Base-by-base conservation (phyloP, 2,329 filamentous ascomycete species). In the Microascus cirrosus region DNA sequence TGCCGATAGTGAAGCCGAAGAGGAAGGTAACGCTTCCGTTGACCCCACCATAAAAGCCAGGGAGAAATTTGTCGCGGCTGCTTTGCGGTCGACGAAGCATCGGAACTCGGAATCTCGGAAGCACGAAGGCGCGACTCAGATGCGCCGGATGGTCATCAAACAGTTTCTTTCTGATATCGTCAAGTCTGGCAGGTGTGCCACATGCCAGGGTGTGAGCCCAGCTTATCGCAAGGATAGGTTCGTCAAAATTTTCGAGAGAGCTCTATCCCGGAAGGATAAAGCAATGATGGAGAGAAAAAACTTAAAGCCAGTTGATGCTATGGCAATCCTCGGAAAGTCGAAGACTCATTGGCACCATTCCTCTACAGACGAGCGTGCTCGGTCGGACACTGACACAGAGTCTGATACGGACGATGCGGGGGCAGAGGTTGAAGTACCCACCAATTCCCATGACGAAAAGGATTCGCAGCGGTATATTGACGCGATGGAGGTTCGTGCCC, bases 211-310 rank as follows among this genome's bases (percentile, higher is more conserved):
- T 32, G 83, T 94, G 61, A 92, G 88, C 15, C 92, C 91, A 12
- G 77, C 78, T 2, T 97, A 90, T 71, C 85, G 93, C 64, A 96
- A 95, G 70, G 93, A 99, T 66, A 82, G 87, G 51, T 94, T 85
- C 65, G 87, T 92, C 67, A 99, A 97, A 71, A 91, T 99, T 57
- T 99, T 97, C 71, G 86, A 93, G 68, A 94, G 89, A 67, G 77
- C 87, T 1, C 74, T 96, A 59, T 82, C 79, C 53, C 72, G 79
- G 53, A 95, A 95, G 70, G 85, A 94, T 39, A 84, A 85, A 68
- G 80, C 84, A 50, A 84, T 86, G 61, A 95, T 95, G 87, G 80
- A 84, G 2, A 83, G 88, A 60, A 76, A 75, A 53, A 78, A 76
- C 55, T 82, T 91, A 67, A 86, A 84, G 64, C 77, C 83, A 39